Conservation (phyloP, 768 basidiomycete genomes). For the Floccularia luteovirens region DNA sequence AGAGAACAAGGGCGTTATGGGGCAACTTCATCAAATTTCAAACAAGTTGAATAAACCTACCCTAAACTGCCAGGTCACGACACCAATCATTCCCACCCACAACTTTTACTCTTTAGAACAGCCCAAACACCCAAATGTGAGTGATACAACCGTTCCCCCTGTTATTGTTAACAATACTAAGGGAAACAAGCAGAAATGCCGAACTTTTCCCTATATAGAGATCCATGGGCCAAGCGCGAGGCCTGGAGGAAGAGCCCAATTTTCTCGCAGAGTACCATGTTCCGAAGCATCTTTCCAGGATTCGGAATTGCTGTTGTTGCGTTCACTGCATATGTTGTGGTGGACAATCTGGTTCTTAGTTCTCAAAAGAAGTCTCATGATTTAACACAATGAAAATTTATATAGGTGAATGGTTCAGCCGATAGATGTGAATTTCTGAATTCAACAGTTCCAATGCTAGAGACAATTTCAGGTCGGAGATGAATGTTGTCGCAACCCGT, state of each 20-base stretch:
- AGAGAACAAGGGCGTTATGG: slow-evolving; percentile 7
- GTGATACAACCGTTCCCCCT: slow-evolving; percentile 1
- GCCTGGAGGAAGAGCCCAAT: slow-evolving; percentile 91
- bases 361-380: slow-evolving; percentile 10
- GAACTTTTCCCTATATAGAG: slow-evolving; percentile 71
- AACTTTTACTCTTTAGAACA: not conserved
- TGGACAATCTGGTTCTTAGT: slow-evolving; percentile 61
- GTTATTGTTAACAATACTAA: not conserved
- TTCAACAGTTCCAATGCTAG: too few relatives aligned
- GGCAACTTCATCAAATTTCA: slow-evolving; percentile 15
- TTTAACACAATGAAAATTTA: slow-evolving; percentile 13
- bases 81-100: slow-evolving; percentile 6
- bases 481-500: too few relatives aligned
- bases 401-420: too few relatives aligned
- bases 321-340: slow-evolving; percentile 86
- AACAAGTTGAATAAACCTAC: slow-evolving; percentile 41
- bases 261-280: slow-evolving; percentile 82
- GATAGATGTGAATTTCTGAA: too few relatives aligned
- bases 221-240: slow-evolving; percentile 92
- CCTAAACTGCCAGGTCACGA: slow-evolving; percentile 43
- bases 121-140: slow-evolving; percentile 4
- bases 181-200: slow-evolving; percentile 34
- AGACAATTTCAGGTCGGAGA: too few relatives aligned
- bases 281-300: slow-evolving; percentile 88
- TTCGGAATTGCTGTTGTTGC: slow-evolving; percentile 90